Evolutionary conservation across 2,329 filamentous ascomycete genomes (phyloP).

Genomic region (Fusarium hostae): DNA sequence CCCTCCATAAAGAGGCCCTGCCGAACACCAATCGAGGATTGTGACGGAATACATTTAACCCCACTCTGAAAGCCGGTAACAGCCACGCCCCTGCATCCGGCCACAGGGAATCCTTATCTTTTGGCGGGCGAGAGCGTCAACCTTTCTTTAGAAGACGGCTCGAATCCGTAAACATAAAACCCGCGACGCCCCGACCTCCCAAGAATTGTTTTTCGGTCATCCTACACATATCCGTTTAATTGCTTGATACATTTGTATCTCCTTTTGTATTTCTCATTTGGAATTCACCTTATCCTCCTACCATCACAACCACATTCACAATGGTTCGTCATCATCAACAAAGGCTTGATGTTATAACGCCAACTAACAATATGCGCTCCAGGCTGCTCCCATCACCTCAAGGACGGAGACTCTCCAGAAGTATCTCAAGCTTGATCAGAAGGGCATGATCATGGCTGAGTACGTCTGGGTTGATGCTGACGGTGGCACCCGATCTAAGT

Average conservation of each 20-base stretch:
- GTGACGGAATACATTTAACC: conserved; percentile 14
- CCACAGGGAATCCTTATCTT: conserved; percentile 43
- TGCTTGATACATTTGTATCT: conserved; percentile 39
- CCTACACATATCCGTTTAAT: conserved; percentile 39
- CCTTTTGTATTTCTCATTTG: background rate
- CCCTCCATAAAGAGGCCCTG: conserved; percentile 2
- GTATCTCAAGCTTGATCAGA: conserved; percentile 91
- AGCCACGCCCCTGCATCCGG: conserved; percentile 46
- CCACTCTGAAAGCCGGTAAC: conserved; percentile 40
- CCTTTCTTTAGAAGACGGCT: conserved; percentile 31
- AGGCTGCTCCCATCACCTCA: conserved; percentile 37
- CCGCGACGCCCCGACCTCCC: conserved; percentile 38
- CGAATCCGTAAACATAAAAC: conserved; percentile 45
- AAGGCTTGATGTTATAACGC: conserved; percentile 8
- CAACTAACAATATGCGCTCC: conserved; percentile 25
- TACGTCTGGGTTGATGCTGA: conserved; percentile 94
- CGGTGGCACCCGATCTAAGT: conserved; percentile 91
- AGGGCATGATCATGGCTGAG: conserved; percentile 89
- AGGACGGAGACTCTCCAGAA: conserved; percentile 72
- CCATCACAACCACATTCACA: conserved; percentile 24
- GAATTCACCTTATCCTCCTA: background rate
- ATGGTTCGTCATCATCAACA: conserved; percentile 28
- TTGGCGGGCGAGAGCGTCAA: conserved; percentile 33
- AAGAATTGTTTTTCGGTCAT: conserved; percentile 29
- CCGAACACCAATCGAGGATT: conserved; percentile 33